Evolutionary conservation across 352 stramenopile genomes (phyloP).

Genomic region (Pythium angustatum): DNA sequence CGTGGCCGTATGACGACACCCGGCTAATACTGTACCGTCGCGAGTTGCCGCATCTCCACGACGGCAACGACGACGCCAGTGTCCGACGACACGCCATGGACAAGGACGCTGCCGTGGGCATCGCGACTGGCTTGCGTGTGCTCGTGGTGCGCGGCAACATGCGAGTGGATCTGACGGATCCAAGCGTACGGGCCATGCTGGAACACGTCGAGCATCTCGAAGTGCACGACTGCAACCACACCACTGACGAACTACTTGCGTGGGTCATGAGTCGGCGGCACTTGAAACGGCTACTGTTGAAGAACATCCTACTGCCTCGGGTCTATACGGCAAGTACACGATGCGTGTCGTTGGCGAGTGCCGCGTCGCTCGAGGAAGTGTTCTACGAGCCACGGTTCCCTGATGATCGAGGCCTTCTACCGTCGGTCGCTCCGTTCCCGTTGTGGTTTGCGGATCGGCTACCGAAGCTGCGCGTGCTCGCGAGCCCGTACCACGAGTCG

Average conservation of each 20-base stretch:
- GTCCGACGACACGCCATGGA: neutral
- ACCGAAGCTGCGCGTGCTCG: constrained; percentile 8
- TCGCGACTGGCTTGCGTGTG: neutral
- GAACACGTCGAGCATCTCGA: neutral
- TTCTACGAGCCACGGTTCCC: neutral
- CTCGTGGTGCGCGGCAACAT: neutral
- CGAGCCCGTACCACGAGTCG: constrained; percentile 1
- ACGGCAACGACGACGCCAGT: constrained; percentile 1
- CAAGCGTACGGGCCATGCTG: no score
- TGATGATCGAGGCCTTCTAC: neutral
- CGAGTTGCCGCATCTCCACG: neutral
- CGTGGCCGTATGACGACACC: neutral
- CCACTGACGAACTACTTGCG: neutral
- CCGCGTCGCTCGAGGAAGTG: neutral
- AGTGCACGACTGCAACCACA: neutral
- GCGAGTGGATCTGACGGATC: no score
- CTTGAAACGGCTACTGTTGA: neutral
- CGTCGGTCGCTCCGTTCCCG: neutral
- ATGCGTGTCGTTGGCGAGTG: neutral
- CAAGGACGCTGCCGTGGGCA: neutral
- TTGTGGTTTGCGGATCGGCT: neutral
- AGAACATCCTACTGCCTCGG: neutral
- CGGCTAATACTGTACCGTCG: neutral
- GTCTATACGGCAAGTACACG: neutral
- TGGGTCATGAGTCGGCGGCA: neutral